Percentiles rank a stretch among this genome's conserved stretches.
These are phyloP conservation scores for Ogataea pignaliae DNA, from an alignment of 805 yeast species.

Conservation along the genomic window DNA sequence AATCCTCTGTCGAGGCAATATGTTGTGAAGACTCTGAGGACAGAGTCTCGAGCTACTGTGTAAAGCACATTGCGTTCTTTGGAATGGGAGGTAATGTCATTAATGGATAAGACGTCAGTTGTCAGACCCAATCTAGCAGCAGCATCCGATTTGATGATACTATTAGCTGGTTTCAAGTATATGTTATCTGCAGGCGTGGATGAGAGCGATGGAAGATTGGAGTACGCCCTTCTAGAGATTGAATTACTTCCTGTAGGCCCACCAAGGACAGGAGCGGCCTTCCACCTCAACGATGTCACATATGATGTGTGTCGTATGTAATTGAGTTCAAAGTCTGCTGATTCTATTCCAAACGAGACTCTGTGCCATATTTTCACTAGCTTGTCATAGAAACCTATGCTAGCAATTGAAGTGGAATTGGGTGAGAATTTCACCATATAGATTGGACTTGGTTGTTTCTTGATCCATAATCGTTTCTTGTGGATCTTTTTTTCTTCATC, in stretches of 20 bases:
- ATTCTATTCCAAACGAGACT: constrained; percentile 58
- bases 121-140: constrained; percentile 1
- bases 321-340: constrained; percentile 61
- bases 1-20: constrained; percentile 56
- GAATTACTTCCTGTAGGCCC: neutral
- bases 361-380: constrained; percentile 78
- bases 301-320: constrained; percentile 62
- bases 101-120: constrained; percentile 6
- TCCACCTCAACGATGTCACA: constrained; percentile 60
- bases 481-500: constrained; percentile 16
- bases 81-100: constrained; percentile 6
- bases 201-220: constrained; percentile 5
- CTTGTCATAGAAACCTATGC: constrained; percentile 57
- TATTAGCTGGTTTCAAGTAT: constrained; percentile 26
- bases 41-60: constrained; percentile 56
- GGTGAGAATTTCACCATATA: constrained; percentile 54
- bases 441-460: constrained; percentile 58
- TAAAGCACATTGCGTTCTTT: constrained; percentile 51
- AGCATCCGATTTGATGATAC: constrained; percentile 23
- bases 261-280: constrained; percentile 16
- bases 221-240: neutral
- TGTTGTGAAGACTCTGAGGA: constrained; percentile 65
- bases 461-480: constrained; percentile 38
- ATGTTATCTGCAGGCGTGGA: constrained; percentile 8
- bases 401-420: constrained; percentile 65